Evolutionary conservation across 2,329 filamentous ascomycete genomes (phyloP).

Genomic region (Xylaria sp.): DNA sequence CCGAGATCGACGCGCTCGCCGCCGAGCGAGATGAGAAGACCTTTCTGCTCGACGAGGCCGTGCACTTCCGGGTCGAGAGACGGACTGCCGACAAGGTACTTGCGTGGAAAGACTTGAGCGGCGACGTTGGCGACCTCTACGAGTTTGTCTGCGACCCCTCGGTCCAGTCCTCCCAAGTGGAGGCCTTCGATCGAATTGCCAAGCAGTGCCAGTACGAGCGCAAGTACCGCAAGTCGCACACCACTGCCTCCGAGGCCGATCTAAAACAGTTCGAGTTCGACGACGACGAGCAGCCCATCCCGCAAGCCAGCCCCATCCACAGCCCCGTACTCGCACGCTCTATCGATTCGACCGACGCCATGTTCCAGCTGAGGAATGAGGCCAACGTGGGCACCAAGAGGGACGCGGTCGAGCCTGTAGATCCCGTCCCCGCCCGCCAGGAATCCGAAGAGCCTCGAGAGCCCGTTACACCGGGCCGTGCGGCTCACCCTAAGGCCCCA

Average conservation of each 20-base stretch:
- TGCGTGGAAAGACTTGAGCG: slow-evolving; percentile 93
- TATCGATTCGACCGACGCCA: slow-evolving; percentile 63
- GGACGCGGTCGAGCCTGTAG: slow-evolving; percentile 33
- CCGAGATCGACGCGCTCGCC: slow-evolving; percentile 72
- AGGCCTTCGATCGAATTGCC: slow-evolving; percentile 81
- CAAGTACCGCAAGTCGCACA: slow-evolving; percentile 82
- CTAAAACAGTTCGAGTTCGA: slow-evolving; percentile 82
- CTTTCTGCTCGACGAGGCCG: slow-evolving; percentile 89
- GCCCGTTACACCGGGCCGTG: slow-evolving; percentile 34
- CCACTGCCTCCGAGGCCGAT: slow-evolving; percentile 81
- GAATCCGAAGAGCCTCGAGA: slow-evolving; percentile 41
- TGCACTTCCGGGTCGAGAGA: slow-evolving; percentile 85
- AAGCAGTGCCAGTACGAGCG: slow-evolving; percentile 97
- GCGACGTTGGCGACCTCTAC: slow-evolving; percentile 93
- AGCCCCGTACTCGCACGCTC: slow-evolving; percentile 61
- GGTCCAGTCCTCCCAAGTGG: slow-evolving; percentile 71
- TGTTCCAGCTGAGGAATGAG: slow-evolving; percentile 55
- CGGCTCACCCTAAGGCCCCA: slow-evolving; percentile 34
- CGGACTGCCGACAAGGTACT: slow-evolving; percentile 84
- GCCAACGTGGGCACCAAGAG: slow-evolving; percentile 56
- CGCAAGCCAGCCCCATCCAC: slow-evolving; percentile 66
- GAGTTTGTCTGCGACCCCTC: slow-evolving; percentile 92
- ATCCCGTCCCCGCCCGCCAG: slow-evolving; percentile 35
- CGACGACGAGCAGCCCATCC: slow-evolving; percentile 65
- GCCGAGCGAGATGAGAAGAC: slow-evolving; percentile 95